phyloP scores from a whole-genome alignment of 1,284 basidiomycete genomes.

The Hypsizygus ulmarius region DNA sequence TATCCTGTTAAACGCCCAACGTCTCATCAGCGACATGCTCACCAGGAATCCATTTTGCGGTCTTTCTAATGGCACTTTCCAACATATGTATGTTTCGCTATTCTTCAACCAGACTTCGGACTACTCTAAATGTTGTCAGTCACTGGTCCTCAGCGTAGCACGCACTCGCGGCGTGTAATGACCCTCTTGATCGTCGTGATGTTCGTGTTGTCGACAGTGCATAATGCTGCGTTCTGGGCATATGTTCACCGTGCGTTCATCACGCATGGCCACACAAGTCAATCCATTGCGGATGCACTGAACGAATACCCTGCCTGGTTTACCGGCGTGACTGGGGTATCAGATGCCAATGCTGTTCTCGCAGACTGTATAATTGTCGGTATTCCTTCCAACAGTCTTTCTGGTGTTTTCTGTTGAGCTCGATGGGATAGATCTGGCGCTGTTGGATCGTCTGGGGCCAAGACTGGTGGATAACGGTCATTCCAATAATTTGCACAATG shows the following conservation, averaged over 20 bases:
- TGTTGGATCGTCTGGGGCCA: conserved; percentile 16
- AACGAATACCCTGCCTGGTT: conserved; percentile 18
- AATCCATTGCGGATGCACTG: conserved; percentile 13
- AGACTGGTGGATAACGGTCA: conserved; percentile 9
- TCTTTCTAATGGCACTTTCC: conserved; percentile 13
- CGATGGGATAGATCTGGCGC: conserved; percentile 13
- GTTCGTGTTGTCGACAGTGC: conserved; percentile 17
- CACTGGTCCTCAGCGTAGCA: conserved; percentile 11
- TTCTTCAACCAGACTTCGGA: background rate
- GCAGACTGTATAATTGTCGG: conserved; percentile 17
- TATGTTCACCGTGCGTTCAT: conserved; percentile 19
- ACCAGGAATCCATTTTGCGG: conserved; percentile 15
- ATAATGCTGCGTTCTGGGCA: conserved; percentile 16
- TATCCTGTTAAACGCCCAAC: background rate
- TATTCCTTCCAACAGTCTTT: background rate
- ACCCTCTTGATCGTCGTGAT: conserved; percentile 14
- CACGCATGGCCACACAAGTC: conserved; percentile 10
- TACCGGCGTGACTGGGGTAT: conserved; percentile 11
- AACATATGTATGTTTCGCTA: conserved; percentile 10
- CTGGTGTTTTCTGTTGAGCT: background rate
- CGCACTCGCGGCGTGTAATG: conserved; percentile 13
- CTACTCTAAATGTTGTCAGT: conserved; percentile 2
- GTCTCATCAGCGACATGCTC: background rate
- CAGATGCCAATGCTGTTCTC: conserved; percentile 17
- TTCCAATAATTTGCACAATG: conserved; percentile 14